Evolutionary conservation across 805 yeast species (phyloP).

Genomic region (Schwanniomyces vanrijiae): DNA sequence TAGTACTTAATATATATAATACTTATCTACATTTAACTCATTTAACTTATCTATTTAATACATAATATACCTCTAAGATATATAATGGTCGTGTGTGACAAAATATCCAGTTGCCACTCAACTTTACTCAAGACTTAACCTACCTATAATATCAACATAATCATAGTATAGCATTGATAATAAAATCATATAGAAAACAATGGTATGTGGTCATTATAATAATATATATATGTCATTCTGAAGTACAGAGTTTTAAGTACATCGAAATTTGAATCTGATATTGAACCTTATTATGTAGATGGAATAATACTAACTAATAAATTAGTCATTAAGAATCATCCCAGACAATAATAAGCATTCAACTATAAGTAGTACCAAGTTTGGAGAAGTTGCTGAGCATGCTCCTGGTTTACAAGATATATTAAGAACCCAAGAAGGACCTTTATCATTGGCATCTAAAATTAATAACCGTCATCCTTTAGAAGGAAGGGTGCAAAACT

Average conservation of each 20-base stretch:
- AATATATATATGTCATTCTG: too few relatives aligned
- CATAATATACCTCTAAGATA: too few relatives aligned
- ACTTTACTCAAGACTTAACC: neutral
- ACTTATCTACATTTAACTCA: too few relatives aligned
- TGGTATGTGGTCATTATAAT: neutral
- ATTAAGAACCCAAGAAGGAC: constrained; percentile 65
- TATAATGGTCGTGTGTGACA: neutral
- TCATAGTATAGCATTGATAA: neutral
- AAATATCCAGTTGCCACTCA: neutral
- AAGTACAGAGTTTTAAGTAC: too few relatives aligned
- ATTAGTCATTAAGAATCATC: constrained; percentile 50
- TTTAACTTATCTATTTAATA: too few relatives aligned
- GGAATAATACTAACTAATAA: neutral
- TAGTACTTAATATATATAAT: too few relatives aligned
- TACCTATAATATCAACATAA: neutral
- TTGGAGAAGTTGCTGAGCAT: constrained; percentile 58
- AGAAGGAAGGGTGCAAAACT: constrained; percentile 68
- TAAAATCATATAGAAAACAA: neutral
- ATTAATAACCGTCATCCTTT: constrained; percentile 83
- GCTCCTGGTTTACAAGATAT: constrained; percentile 73
- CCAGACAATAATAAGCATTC: constrained; percentile 51
- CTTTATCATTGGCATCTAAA: constrained; percentile 56
- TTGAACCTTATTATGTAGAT: neutral
- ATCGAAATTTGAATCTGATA: too few relatives aligned
- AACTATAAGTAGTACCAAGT: constrained; percentile 50